phyloP scores from a whole-genome alignment of 768 basidiomycete species.

The Crassisporium funariophilum region DNA sequence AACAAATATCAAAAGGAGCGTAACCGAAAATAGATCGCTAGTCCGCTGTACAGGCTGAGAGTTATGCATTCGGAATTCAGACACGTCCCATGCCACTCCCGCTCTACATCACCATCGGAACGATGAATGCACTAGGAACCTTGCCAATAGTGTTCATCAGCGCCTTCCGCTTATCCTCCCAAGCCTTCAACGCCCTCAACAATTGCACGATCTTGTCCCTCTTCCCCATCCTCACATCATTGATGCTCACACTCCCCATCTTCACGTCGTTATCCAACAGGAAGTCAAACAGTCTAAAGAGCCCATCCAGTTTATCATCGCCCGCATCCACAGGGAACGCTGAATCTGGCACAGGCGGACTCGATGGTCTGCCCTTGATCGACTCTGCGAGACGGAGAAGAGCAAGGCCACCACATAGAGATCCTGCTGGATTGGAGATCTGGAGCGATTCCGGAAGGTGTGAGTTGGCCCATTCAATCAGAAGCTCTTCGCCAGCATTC shows the following conservation, averaged over 20 bases:
- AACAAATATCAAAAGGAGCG: too few relatives aligned
- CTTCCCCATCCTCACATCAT: constrained; percentile 85
- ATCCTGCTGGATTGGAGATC: constrained; percentile 47
- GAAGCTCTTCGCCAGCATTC: constrained; percentile 44
- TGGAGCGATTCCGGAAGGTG: constrained; percentile 69
- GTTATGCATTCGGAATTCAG: too few relatives aligned
- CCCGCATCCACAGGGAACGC: constrained; percentile 69
- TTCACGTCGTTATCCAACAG: constrained; percentile 89
- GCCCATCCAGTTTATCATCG: constrained; percentile 83
- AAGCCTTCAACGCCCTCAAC: constrained; percentile 70
- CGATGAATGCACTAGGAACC: background rate
- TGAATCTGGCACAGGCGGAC: constrained; percentile 75
- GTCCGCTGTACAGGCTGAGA: too few relatives aligned
- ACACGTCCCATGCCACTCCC: background rate
- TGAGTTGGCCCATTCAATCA: constrained; percentile 89
- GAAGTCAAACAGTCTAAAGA: constrained; percentile 91
- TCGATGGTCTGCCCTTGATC: constrained; percentile 64
- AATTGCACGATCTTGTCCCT: constrained; percentile 81
- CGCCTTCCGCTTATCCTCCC: constrained; percentile 72
- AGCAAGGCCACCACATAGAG: constrained; percentile 68
- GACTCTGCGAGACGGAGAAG: constrained; percentile 86
- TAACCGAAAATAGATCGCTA: too few relatives aligned
- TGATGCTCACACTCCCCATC: constrained; percentile 91
- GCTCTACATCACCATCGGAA: background rate
- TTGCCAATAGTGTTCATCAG: constrained; percentile 22